Base-by-base conservation (phyloP, 495 filamentous ascomycete genomes). In the Talaromyces borbonicus region DNA sequence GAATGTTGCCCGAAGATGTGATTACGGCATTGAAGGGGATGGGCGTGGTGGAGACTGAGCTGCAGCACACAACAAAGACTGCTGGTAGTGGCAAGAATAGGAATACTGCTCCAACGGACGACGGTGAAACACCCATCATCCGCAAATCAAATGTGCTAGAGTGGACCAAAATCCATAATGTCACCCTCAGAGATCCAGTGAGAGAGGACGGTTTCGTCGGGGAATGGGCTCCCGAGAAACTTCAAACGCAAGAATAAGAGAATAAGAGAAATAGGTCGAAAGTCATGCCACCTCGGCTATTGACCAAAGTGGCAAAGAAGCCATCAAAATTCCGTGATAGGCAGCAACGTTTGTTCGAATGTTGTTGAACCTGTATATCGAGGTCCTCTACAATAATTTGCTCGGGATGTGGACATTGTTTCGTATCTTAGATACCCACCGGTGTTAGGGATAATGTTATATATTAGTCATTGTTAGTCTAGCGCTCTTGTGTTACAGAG, bases 1-100 rank as follows among this genome's bases (percentile, higher is more conserved):
- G 84, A 62, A 88, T 96, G 58, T 62, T 79, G 43, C 75, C 77
- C 3, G 89, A 94, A 37, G 90, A 96, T 62, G 83, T 89, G 23
- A 73, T 93, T 30, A 72, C 69, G n/a, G 77, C 87, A 20, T 67
- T 93, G 25, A 78, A 83, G 48, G 81, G 83, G 24, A 86, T 93
- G 83, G 80, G 75, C 5, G 72, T 90, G 25, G 67, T 82, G 26
- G 81, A 85, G 49, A 68, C 77, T n/a, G 73, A 71, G 18, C 15
- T 20, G 35, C 35, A 38, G 3, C 64, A 56, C 8, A 67, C 66
- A 0, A 72, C 36, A 69, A 65, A 47, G 11, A 20, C 35, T 20
- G 22, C 18, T 18, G 22, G 16, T 12, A 38, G 22, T 20, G 8
- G 18, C n/a, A n/a, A n/a, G 14, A 20, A 5, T 29, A 60, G 61